These are phyloP conservation scores for Suillus subaureus DNA, from an alignment of 768 basidiomycete genomes.

Conservation along the genomic window DNA sequence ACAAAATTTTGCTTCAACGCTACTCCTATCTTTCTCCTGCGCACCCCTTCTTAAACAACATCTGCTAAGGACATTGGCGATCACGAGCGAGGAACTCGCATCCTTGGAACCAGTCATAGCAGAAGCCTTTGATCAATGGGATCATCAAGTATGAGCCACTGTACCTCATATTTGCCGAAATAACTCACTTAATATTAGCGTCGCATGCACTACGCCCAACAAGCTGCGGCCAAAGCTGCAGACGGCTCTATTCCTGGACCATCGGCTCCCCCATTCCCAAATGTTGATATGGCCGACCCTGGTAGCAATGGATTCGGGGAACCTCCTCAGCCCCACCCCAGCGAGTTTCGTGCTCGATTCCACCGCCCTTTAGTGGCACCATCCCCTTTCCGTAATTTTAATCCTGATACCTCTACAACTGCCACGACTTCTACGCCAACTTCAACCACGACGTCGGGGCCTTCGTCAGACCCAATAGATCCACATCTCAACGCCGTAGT, in stretches of 20 bases:
- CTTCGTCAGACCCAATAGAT: constrained; percentile 34
- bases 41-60: constrained; percentile 76
- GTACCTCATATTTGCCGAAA: constrained; percentile 11
- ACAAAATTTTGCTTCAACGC: constrained; percentile 78
- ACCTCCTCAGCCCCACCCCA: constrained; percentile 37
- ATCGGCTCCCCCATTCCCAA: constrained; percentile 31
- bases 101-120: constrained; percentile 80
- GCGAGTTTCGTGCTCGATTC: constrained; percentile 69
- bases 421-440: constrained; percentile 36
- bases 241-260: constrained; percentile 32
- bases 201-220: constrained; percentile 47
- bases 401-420: constrained; percentile 29
- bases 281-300: constrained; percentile 35
- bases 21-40: constrained; percentile 76
- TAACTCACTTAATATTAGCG: constrained; percentile 35
- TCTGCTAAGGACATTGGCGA: constrained; percentile 66
- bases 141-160: constrained; percentile 62
- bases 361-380: constrained; percentile 61
- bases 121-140: constrained; percentile 87
- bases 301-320: constrained; percentile 28
- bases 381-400: constrained; percentile 53
- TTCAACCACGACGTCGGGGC: constrained; percentile 37
- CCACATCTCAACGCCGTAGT: constrained; percentile 33
- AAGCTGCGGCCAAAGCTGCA: constrained; percentile 33
- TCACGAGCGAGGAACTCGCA: constrained; percentile 79